Evolutionary conservation across 768 basidiomycete species (phyloP).

Genomic region (Agrocybe praecox): DNA sequence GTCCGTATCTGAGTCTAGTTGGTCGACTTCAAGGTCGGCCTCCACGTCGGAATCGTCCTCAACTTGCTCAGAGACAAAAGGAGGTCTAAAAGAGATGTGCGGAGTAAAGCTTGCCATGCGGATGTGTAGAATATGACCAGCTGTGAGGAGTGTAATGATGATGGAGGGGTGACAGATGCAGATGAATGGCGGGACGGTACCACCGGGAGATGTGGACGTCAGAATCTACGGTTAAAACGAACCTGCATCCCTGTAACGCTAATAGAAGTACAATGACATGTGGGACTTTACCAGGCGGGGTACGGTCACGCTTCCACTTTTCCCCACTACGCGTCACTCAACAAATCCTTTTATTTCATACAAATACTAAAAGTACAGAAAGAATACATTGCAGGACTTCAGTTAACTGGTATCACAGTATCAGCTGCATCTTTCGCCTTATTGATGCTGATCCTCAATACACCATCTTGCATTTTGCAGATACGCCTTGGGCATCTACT

Average conservation of each 20-base stretch:
- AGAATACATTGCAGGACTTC: neutral
- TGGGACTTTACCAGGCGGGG: neutral
- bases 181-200: neutral
- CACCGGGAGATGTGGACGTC: neutral
- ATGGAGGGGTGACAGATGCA: neutral
- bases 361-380: neutral
- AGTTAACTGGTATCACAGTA: constrained; percentile 48
- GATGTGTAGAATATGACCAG: neutral
- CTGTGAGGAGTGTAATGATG: neutral
- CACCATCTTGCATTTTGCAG: constrained; percentile 71
- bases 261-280: neutral
- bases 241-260: neutral
- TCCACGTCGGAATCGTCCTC: constrained; percentile 49
- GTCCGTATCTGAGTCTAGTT: constrained; percentile 61
- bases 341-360: neutral
- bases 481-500: constrained; percentile 57
- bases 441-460: constrained; percentile 62
- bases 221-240: neutral
- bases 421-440: constrained; percentile 62
- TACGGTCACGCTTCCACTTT: neutral
- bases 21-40: constrained; percentile 67
- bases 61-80: neutral
- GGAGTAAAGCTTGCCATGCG: neutral
- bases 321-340: neutral
- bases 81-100: neutral